Evolutionary conservation across 106 monocot species (phyloP), one percentile per base, ranked within the genome.

Genomic region (Platanthera guangdongensis): DNA sequence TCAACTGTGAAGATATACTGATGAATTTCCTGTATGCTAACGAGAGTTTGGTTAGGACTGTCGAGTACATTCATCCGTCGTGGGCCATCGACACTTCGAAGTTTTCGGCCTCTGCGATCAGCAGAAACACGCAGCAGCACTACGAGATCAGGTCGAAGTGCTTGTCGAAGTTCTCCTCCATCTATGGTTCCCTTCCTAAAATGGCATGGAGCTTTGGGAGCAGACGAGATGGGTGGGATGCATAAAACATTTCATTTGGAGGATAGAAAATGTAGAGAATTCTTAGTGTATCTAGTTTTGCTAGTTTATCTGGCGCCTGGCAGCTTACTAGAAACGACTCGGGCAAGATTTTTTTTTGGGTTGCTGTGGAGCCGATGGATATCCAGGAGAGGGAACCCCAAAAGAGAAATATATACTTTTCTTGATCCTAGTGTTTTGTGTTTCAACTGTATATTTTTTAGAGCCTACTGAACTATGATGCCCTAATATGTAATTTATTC

Each of bases 1-100:
- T 88, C 75, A 88, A 88, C 73, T 88, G 88, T 63, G 85, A 86
- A 68, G 88, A 88, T 49, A 59, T 88, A 51, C 73, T 88, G 60
- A 83, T 88, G 88, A 88, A 88, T 21, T 88, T 85, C 68, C 68
- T 88, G 30, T 81, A 82, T 64, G 85, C 81, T 46, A 88, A 88
- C 76, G 51, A 47, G 51, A 83, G 80, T 21, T 77, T 80, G 10
- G 30, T 9, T 12, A 85, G 81, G 78, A 83, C 81, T 0, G 88
- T 88, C 14, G 88, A 88, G 81, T 88, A 88, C 50, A 78, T 88
- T 7, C 83, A 79, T 59, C 88, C 85, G 39, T 78, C 85, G 6
- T 88, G 85, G 85, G 88, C 85, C 18, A 83, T 88, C 16, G 88
- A 88, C 62, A 88, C 88, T 11, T 88, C 85, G 7, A 88, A 88